Evolutionary conservation across 2,329 filamentous ascomycete genomes (phyloP), one percentile per base, ranked within the genome.

Genomic region (Clonostachys byssicola): DNA sequence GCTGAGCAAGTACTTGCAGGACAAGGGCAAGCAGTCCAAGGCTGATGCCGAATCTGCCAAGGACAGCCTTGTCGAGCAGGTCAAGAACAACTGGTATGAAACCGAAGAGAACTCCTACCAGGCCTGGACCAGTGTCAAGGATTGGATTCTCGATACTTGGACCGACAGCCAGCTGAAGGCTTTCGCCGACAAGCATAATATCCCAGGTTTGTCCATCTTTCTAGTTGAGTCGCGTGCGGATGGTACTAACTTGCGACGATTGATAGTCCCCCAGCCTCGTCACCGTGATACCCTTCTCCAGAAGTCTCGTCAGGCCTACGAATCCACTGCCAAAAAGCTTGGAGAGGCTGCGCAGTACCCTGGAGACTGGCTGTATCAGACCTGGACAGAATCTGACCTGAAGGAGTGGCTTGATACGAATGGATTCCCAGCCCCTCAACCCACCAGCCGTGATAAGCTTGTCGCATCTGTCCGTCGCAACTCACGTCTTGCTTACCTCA

Each of bases 61-160:
- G 62, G 84, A 92, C 54, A 78, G 74, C 54, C 75, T 95, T 13
- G 45, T 89, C 41, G 65, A 74, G 43, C 83, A 87, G 60, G 87
- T 92, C 60, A 87, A 86, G 73, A 72, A 64, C 50, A 80, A 75
- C 59, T 96, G 84, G 89, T 86, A 83, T 55, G 88, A 95, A 66
- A 85, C 86, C 10, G 86, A 90, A 55, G 88, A 94, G 40, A 85
- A 86, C 55, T 77, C 88, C 38, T 81, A 88, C 51, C 75, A 86
- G 42, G 83, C 88, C 20, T 92, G 88, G 70, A 64, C 71, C 44
- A 86, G 74, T 56, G 81, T 89, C 43, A 89, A 88, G 67, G 86
- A 92, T 58, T 97, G 94, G 94, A 88, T 97, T 56, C 86, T 97
- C 60, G 90, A 97, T 64, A 94, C 89, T 50, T 96, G 92, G 89